Evolutionary conservation across 2,329 filamentous ascomycete genomes (phyloP).

Genomic region (Diaporthe sp.): DNA sequence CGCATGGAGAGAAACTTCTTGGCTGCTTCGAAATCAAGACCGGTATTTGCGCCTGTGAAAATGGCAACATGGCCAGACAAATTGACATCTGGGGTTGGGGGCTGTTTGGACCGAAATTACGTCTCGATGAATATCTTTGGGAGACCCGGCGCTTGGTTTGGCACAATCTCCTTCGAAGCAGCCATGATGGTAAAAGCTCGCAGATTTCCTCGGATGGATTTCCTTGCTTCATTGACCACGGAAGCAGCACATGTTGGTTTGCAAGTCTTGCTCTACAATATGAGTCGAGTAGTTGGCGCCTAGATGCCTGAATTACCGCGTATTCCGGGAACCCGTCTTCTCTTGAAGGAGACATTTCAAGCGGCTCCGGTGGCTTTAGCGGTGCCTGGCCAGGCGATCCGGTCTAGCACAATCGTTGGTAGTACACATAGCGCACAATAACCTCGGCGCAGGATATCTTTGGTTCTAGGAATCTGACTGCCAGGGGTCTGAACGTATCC

Average conservation of each 20-base stretch:
- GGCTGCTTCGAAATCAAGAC: slow-evolving; percentile 54
- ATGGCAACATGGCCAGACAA: slow-evolving; percentile 51
- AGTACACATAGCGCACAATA: no score
- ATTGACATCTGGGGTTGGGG: slow-evolving; percentile 44
- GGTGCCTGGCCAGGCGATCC: no score
- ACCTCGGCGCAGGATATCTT: no score
- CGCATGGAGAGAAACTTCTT: slow-evolving; percentile 52
- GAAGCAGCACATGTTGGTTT: background rate
- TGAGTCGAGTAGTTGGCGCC: no score
- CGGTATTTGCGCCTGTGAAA: slow-evolving; percentile 55
- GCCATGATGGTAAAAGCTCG: background rate
- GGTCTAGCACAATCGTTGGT: no score
- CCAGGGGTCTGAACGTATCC: no score
- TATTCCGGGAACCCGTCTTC: no score
- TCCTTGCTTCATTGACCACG: background rate
- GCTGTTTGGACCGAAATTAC: slow-evolving; percentile 46
- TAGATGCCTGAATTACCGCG: no score
- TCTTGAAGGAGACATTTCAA: no score
- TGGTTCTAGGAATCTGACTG: no score
- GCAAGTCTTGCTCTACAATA: background rate
- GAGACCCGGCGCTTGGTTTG: slow-evolving; percentile 5
- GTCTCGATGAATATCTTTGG: slow-evolving; percentile 23
- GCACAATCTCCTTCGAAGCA: background rate
- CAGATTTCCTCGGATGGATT: background rate
- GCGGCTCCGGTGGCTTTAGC: no score